Evolutionary conservation across 306 rosid species (phyloP).

Genomic region (Spatholobus suberectus): DNA sequence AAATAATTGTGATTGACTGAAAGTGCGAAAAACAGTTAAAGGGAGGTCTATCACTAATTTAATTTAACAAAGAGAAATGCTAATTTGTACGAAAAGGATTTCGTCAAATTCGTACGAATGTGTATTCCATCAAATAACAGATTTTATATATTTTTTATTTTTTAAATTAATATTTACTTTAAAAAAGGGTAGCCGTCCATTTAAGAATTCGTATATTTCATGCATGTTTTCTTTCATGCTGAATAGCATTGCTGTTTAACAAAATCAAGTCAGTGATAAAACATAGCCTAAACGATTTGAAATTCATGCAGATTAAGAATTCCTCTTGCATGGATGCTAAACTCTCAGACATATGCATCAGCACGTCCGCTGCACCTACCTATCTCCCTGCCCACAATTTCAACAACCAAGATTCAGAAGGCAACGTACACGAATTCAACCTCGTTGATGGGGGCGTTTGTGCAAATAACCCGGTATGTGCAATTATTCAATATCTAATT

Average conservation of each 20-base stretch:
- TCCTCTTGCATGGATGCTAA: constrained; percentile 47
- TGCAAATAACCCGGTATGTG: constrained; percentile 69
- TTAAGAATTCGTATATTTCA: no score
- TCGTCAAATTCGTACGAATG: no score
- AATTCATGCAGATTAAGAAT: constrained; percentile 46
- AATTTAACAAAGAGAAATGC: no score
- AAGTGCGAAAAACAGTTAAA: no score
- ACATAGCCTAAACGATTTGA: background rate
- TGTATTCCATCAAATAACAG: no score
- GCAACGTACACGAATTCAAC: constrained; percentile 51
- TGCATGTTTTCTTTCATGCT: no score
- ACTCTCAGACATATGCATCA: constrained; percentile 62
- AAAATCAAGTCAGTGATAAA: background rate
- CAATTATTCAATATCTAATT: background rate
- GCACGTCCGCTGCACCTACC: constrained; percentile 71
- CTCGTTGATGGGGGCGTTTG: constrained; percentile 78
- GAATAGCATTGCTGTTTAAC: no score
- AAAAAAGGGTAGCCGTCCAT: no score
- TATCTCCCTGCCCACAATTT: constrained; percentile 64
- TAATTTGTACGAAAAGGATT: no score
- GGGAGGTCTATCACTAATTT: background rate
- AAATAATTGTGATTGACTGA: no score
- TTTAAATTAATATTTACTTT: no score
- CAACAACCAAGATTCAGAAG: constrained; percentile 35
- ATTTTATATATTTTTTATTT: no score